Evolutionary conservation across 768 basidiomycete species (phyloP).

Genomic region (Royoungia palumana): DNA sequence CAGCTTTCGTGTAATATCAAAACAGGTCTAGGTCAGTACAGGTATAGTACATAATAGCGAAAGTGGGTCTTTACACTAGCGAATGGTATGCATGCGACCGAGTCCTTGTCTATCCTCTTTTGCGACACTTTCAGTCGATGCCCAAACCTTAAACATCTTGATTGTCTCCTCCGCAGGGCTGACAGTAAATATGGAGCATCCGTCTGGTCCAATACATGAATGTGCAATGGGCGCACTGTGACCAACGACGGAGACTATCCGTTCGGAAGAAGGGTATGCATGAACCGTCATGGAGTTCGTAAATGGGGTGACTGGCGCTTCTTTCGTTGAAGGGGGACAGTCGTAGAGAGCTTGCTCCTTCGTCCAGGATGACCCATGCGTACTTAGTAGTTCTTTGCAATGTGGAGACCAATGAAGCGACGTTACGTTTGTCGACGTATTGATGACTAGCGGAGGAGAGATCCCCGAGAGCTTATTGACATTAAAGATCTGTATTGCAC

Average conservation of each 20-base stretch:
- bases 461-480: conserved; percentile 39
- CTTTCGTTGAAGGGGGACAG: conserved; percentile 18
- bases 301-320: conserved; percentile 24
- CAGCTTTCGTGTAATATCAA: conserved; percentile 3
- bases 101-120: conserved; percentile 23
- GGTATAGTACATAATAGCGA: conserved; percentile 1
- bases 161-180: conserved; percentile 64
- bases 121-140: conserved; percentile 15
- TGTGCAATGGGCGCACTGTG: conserved; percentile 54
- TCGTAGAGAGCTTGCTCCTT: conserved; percentile 18
- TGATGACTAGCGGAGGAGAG: conserved; percentile 45
- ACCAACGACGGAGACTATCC: conserved; percentile 54
- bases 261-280: conserved; percentile 50
- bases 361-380: conserved; percentile 50
- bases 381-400: conserved; percentile 81
- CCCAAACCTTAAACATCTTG: conserved; percentile 74
- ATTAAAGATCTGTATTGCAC: conserved; percentile 53
- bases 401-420: conserved; percentile 70
- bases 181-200: conserved; percentile 60
- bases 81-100: conserved; percentile 23
- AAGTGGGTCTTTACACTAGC: conserved; percentile 11
- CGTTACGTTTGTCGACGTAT: conserved; percentile 50
- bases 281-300: conserved; percentile 48
- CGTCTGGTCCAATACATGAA: conserved; percentile 61
- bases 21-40: conserved; percentile 7